phyloP scores from a whole-genome alignment of 345 rosid genomes.

The Raphanus raphanistrum region DNA sequence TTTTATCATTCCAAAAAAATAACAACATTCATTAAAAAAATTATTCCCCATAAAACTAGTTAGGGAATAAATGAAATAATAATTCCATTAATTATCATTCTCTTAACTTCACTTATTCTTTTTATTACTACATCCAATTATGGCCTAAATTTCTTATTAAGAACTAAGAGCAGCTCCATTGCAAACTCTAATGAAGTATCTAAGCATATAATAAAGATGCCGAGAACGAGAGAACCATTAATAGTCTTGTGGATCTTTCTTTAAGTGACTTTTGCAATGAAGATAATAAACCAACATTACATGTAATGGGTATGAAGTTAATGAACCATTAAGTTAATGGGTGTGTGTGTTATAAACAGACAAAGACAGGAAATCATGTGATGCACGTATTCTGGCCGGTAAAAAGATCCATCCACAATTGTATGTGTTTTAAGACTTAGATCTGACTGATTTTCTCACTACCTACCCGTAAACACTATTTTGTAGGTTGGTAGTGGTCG shows the following conservation, averaged over 20 bases:
- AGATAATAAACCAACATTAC: not conserved
- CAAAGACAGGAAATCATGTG: conserved; percentile 31
- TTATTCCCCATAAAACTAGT: too few relatives aligned
- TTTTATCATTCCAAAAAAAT: too few relatives aligned
- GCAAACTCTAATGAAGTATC: not conserved
- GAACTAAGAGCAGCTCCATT: not conserved
- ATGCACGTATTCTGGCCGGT: conserved; percentile 20
- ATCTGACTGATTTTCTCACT: too few relatives aligned
- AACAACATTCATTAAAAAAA: too few relatives aligned
- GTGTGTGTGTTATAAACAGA: not conserved
- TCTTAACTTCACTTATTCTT: too few relatives aligned
- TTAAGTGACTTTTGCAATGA: not conserved
- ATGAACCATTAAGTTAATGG: not conserved
- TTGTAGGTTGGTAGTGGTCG: too few relatives aligned
- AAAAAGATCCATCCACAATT: conserved; percentile 7
- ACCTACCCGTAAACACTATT: too few relatives aligned
- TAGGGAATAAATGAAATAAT: too few relatives aligned
- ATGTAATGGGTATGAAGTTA: not conserved
- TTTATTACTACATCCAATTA: too few relatives aligned
- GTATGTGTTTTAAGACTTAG: not conserved
- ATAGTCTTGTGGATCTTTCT: not conserved
- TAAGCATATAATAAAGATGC: not conserved
- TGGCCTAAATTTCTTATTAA: not conserved
- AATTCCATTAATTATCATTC: too few relatives aligned
- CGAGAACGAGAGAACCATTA: not conserved